These are phyloP conservation scores for Claviceps sp. DNA, from an alignment of 2,329 filamentous ascomycete species.

Conservation along the genomic window DNA sequence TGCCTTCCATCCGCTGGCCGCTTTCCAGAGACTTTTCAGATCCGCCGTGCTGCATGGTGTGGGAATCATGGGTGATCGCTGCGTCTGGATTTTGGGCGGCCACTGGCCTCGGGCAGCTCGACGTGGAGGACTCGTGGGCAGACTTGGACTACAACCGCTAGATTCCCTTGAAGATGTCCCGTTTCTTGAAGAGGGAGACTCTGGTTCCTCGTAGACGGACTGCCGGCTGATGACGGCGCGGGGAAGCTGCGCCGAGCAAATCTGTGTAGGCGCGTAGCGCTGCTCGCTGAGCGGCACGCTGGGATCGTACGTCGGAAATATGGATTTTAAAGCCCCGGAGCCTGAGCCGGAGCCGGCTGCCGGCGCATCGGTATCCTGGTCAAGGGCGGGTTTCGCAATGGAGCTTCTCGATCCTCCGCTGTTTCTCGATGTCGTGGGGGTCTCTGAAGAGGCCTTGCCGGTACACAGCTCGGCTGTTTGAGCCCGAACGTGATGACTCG, in stretches of 20 bases:
- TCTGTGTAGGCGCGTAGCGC: slow-evolving; percentile 55
- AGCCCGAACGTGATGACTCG: no score
- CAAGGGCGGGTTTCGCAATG: slow-evolving; percentile 40
- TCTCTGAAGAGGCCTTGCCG: slow-evolving; percentile 38
- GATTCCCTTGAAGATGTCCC: no score
- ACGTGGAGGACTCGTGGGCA: slow-evolving; percentile 12
- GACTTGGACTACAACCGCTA: no score
- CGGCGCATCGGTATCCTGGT: slow-evolving; percentile 18
- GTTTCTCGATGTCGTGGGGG: slow-evolving; percentile 33
- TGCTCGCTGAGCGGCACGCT: slow-evolving; percentile 53
- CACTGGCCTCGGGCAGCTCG: slow-evolving; percentile 7
- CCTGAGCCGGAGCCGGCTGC: slow-evolving; percentile 11
- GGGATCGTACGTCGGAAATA: slow-evolving; percentile 65
- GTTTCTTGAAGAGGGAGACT: neutral
- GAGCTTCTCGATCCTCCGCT: slow-evolving; percentile 41
- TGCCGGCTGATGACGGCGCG: slow-evolving; percentile 51
- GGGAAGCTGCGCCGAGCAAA: slow-evolving; percentile 50
- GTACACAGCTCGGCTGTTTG: slow-evolving; percentile 10
- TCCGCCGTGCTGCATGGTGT: slow-evolving; percentile 45
- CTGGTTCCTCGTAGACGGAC: slow-evolving; percentile 32
- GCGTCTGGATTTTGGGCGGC: slow-evolving; percentile 19
- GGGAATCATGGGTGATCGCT: slow-evolving; percentile 31
- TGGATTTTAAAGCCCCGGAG: slow-evolving; percentile 42
- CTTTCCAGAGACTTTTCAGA: slow-evolving; percentile 54
- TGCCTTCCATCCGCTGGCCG: slow-evolving; percentile 56